phyloP scores from a whole-genome alignment of 805 yeast genomes.

The Suhomyces canberraensis region DNA sequence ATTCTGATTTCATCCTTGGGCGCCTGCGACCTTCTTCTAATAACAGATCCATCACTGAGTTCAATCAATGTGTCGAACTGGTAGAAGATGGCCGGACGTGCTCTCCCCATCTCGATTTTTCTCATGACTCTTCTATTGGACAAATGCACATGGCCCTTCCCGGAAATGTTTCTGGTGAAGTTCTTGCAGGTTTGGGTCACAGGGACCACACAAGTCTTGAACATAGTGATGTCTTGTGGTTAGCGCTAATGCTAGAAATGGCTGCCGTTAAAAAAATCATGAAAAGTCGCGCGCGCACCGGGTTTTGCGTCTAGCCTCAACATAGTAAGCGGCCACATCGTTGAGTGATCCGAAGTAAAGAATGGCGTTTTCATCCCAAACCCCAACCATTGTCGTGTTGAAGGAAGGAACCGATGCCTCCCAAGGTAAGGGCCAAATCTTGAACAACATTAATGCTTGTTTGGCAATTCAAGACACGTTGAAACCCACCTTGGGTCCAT shows the following conservation, averaged over 20 bases:
- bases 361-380: slow-evolving; percentile 89
- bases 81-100: slow-evolving; percentile 90
- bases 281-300: neutral
- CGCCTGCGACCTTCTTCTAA: slow-evolving; percentile 75
- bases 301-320: neutral
- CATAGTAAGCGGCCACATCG: neutral
- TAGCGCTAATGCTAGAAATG: neutral
- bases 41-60: slow-evolving; percentile 90
- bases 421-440: slow-evolving; percentile 94
- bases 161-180: slow-evolving; percentile 13
- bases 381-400: slow-evolving; percentile 96
- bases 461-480: slow-evolving; percentile 94
- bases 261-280: neutral
- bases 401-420: slow-evolving; percentile 98
- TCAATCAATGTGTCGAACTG: slow-evolving; percentile 88
- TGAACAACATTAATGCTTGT: slow-evolving; percentile 95
- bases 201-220: neutral
- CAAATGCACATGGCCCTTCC: slow-evolving; percentile 39
- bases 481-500: slow-evolving; percentile 93
- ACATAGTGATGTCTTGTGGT: slow-evolving; percentile 1
- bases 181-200: slow-evolving; percentile 3
- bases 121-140: slow-evolving; percentile 58
- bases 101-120: slow-evolving; percentile 73
- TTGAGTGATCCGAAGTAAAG: neutral
- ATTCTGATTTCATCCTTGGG: slow-evolving; percentile 85